phyloP scores from a whole-genome alignment of 768 basidiomycete species.

The Termitomyces sp. region DNA sequence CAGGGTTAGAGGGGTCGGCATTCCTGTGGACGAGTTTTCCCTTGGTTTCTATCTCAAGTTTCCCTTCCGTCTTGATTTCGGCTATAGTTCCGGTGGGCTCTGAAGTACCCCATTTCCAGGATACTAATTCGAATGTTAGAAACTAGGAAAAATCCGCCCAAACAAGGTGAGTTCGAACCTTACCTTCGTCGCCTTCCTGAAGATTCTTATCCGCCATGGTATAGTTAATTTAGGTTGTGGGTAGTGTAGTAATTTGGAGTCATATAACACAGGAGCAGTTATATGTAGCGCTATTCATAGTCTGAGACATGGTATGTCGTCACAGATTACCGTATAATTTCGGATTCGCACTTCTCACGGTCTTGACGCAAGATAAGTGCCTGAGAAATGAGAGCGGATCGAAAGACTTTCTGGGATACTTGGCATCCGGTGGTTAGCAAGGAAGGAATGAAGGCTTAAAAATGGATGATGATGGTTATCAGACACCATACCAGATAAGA shows the following conservation, averaged over 20 bases:
- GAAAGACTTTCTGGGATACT: too few relatives aligned
- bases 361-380: too few relatives aligned
- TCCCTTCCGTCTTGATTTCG: constrained; percentile 17
- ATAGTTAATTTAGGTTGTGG: background rate
- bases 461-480: too few relatives aligned
- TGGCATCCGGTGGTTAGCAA: too few relatives aligned
- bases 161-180: background rate
- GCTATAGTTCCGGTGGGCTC: constrained; percentile 18
- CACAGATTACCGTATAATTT: background rate
- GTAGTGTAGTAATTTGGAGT: background rate
- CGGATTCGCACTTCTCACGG: background rate
- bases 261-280: background rate
- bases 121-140: constrained; percentile 7
- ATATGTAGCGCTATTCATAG: background rate
- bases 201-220: constrained; percentile 19
- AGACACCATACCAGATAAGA: too few relatives aligned
- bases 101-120: constrained; percentile 21
- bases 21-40: constrained; percentile 23
- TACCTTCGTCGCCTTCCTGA: constrained; percentile 23
- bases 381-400: too few relatives aligned
- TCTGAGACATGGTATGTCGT: constrained; percentile 9
- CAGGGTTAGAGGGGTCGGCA: constrained; percentile 19
- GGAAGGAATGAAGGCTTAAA: too few relatives aligned
- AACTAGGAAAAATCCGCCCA: background rate
- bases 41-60: constrained; percentile 21